Evolutionary conservation across 2,329 filamentous ascomycete genomes (phyloP), one percentile per base, ranked within the genome.

Genomic region (Plenodomus biglobosus): DNA sequence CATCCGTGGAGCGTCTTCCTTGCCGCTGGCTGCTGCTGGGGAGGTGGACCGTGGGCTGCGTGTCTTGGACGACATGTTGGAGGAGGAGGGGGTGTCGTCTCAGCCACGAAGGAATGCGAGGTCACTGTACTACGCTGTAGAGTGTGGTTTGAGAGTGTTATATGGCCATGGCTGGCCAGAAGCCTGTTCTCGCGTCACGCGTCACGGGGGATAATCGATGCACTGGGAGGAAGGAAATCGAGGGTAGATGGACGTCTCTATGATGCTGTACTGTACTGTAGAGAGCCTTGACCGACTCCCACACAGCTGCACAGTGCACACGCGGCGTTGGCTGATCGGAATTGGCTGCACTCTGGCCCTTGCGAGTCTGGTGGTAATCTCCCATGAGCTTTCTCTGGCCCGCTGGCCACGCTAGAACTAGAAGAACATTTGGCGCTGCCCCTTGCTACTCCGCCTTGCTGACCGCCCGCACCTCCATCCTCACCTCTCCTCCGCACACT

Each of bases 1-100:
- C 19, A 55, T 38, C 5, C 56, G 46, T 18, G 55, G 44, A 21
- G 62, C 53, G 20, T 61, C 59, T 34, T 50, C 38, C 34, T 46
- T 57, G 42, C 52, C 55, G 42, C 43, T 55, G 18, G 49, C 37
- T 8, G 48, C 51, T 20, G 53, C 51, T 7, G 65, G 62, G 3
- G 65, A 64, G 18, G 13, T 42, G 19, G 61, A 59, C 40, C 55
- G 62, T 8, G 65, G 55, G 46, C 54, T 61, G 41, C 44, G 58
- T 17, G 53, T 50, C 56, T 57, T 60, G 35, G 66, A 64, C 24
- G 61, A 64, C 43, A 61, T 41, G 45, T 58, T 61, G 35, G 35
- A 8, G 34, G 13, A 5, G 13, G 34, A 15, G 5, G 34, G 11
- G 18, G 35, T 13, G 27, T 32, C 3, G 27, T 32, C 15, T 32